These are phyloP conservation scores for Leccinum disarticulatum DNA, from an alignment of 768 basidiomycete species.

Conservation along the genomic window DNA sequence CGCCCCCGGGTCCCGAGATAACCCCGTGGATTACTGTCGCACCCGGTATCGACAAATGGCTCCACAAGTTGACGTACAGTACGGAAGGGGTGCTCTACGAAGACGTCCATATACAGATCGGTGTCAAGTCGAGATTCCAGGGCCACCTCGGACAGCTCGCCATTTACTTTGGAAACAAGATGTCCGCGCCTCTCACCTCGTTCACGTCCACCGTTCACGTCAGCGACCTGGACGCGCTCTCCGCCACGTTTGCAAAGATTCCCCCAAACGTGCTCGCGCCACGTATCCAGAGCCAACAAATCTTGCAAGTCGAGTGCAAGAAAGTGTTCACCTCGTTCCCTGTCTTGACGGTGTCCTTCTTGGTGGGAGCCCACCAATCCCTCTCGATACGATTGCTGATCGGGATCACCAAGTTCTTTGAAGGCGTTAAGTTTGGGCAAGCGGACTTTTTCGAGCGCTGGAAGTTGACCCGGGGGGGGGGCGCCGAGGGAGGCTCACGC, in stretches of 20 bases:
- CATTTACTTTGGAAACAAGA: constrained; percentile 95
- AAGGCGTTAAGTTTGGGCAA: constrained; percentile 81
- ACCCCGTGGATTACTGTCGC: constrained; percentile 59
- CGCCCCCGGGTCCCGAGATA: constrained; percentile 17
- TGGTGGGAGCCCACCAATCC: constrained; percentile 89
- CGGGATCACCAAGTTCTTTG: constrained; percentile 88
- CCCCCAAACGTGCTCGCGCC: constrained; percentile 79
- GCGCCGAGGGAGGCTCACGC: constrained; percentile 88
- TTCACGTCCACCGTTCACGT: constrained; percentile 84
- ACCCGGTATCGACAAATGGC: constrained; percentile 86
- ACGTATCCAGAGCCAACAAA: constrained; percentile 87
- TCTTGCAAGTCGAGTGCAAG: constrained; percentile 94
- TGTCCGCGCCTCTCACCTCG: constrained; percentile 82
- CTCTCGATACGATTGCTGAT: constrained; percentile 84
- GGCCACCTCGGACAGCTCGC: constrained; percentile 92
- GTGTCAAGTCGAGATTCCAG: constrained; percentile 95
- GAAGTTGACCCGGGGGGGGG: constrained; percentile 96
- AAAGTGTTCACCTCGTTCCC: constrained; percentile 77
- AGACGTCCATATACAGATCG: constrained; percentile 93
- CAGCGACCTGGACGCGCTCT: constrained; percentile 71
- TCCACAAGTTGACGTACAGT: constrained; percentile 75
- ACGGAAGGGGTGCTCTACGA: constrained; percentile 93
- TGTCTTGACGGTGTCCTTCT: constrained; percentile 82
- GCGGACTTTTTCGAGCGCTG: constrained; percentile 96
- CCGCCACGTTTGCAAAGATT: constrained; percentile 86